A percentile compares a stretch with the other conserved stretches of the same genome.
Conservation (phyloP, 23 red algal species). For the Pyropia yezoensis region DNA sequence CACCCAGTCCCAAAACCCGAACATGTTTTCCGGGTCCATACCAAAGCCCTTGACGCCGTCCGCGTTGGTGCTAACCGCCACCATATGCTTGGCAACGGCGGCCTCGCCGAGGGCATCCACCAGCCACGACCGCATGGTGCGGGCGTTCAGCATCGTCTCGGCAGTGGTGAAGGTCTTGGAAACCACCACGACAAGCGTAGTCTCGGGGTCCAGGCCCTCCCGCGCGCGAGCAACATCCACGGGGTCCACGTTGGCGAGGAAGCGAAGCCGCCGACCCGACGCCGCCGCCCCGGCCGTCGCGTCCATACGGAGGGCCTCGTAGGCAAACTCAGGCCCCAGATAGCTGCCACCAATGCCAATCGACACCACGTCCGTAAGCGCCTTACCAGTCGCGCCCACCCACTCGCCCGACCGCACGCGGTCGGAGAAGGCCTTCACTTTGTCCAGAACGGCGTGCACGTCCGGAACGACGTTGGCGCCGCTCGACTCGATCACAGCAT, state of each 20-base stretch:
- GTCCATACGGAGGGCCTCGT: slow-evolving; percentile 80
- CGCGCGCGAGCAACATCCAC: slow-evolving; percentile 65
- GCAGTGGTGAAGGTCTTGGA: slow-evolving; percentile 92
- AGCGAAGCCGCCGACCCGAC: slow-evolving; percentile 51
- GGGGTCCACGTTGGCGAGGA: slow-evolving; percentile 93
- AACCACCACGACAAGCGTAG: slow-evolving; percentile 82
- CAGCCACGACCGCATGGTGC: slow-evolving; percentile 76
- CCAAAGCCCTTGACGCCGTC: slow-evolving; percentile 76
- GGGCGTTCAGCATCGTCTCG: slow-evolving; percentile 90
- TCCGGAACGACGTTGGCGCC: slow-evolving; percentile 75
- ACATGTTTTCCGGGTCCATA: slow-evolving; percentile 71
- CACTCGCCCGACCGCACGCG: slow-evolving; percentile 55
- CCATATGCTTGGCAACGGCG: slow-evolving; percentile 73
- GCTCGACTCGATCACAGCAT: slow-evolving; percentile 58
- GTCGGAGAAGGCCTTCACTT: slow-evolving; percentile 65
- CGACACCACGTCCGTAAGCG: slow-evolving; percentile 72
- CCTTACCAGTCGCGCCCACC: slow-evolving; percentile 63
- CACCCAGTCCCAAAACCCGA: slow-evolving; percentile 99
- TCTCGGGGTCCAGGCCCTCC: slow-evolving; percentile 67
- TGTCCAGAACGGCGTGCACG: slow-evolving; percentile 57
- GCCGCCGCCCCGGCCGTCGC: slow-evolving; percentile 26
- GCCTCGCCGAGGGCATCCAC: slow-evolving; percentile 44
- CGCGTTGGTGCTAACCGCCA: slow-evolving; percentile 82
- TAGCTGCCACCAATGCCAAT: slow-evolving; percentile 95
- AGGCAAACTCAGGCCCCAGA: slow-evolving; percentile 96